Base-by-base conservation (phyloP, 2,329 filamentous ascomycete genomes). In the Saccharata proteae region DNA sequence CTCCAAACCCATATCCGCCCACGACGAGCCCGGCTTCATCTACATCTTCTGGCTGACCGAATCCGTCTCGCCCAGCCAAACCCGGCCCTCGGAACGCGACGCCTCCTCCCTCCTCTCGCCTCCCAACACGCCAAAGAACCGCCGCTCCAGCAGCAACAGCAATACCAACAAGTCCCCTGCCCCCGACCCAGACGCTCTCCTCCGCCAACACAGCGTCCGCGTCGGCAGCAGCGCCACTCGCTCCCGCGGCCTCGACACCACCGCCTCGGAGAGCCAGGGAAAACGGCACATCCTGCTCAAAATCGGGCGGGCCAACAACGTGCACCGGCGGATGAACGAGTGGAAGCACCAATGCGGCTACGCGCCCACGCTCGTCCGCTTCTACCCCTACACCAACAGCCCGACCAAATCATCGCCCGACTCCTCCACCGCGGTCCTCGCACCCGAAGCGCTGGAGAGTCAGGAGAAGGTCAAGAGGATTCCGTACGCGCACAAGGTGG, bases 1-100 rank as follows among this genome's bases (percentile, higher is more conserved):
- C 7, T 72, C 57, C 51, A 90, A 70, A 62, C 84, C 66, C 1
- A 71, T 86, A 26, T 85, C 83, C 0, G 62, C 72, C 14, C 62
- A 68, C 32, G 82, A 90, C 42, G 82, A 92, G 43, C 49, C 51
- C 29, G 90, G 90, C 21, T 98, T 90, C 59, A 96, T 98, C 43
- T 98, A 98, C 67, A 93, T 98, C 56, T 98, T 96, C 66, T 94
- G 88, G 85, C 68, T 94, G 14, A 94, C 84, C 0, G 76, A 84
- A 18, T 12, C 10, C 12, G 22, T 64, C 70, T 20, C 68, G 66
- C 2, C 58, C 71, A 6, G 52, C 65, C 30, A 29, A 35, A 33
- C 14, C 26, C 23, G n/a, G 29, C 34, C 29, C 5, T 29, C 29
- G 6, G 25, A 31, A n/a, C 19, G 24, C 7, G 28, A 33, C 20